Evolutionary conservation across 2,329 filamentous ascomycete genomes (phyloP), one percentile per base, ranked within the genome.

Genomic region (Colletotrichum filicis): DNA sequence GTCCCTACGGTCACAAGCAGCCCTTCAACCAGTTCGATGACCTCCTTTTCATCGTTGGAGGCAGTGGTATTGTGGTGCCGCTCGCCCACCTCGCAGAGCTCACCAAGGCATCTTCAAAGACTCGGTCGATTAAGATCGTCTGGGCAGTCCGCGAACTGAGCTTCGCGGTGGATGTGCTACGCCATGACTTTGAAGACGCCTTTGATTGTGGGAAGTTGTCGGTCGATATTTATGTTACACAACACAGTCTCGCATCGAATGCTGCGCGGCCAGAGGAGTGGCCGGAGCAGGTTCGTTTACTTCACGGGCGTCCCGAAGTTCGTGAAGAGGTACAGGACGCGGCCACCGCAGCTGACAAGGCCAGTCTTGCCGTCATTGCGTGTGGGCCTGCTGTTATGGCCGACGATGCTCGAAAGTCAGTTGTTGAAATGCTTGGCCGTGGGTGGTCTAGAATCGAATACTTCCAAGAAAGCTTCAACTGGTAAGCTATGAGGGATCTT

Each of bases 371-470:
- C 0, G 79, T 87, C 0, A 79, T 87, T 14, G 83, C 83, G 0
- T 87, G 85, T 68, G 85, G 85, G 0, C 85, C 85, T 12, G 82
- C 80, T 2, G 79, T 76, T 46, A 85, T 87, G 85, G 84, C 83
- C 0, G 85, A 87, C 70, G 83, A 85, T 35, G 79, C 84, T 3
- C 77, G 85, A 55, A 75, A 74, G 58, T 81, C 83, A 0, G 83
- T 84, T 0, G 79, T 82, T 0, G 76, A 78, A 2, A 75, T 79
- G 16, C 71, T 86, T 22, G 74, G 73, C 1, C 73, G 74, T 6
- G 78, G 79, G 0, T 75, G 74, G 9, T 76, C 74, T 8, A 64
- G 74, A 26, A 74, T 85, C 66, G 82, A 85, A 14, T 86, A 85
- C 49, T 85, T 85, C 67, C 82, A 86, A 32, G 84, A 86, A 75